Percentiles rank a stretch among this genome's conserved stretches.
Conservation (phyloP, 257 asterid species). For the Misopates orontium region DNA sequence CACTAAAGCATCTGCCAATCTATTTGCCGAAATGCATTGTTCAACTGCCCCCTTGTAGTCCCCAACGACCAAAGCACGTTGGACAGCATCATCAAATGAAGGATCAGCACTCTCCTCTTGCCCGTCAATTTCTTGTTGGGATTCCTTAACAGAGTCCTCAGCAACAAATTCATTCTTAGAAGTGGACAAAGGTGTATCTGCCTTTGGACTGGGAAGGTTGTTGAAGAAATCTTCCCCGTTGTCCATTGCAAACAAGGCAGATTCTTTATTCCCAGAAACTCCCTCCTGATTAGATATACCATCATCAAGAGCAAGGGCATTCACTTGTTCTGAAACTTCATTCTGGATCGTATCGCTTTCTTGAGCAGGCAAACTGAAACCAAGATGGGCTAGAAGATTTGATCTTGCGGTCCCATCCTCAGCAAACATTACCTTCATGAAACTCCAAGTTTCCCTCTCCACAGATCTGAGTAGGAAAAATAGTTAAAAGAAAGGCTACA, state of each 20-base stretch:
- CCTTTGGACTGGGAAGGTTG: slow-evolving; percentile 65
- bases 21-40: slow-evolving; percentile 56
- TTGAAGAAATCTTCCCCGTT: slow-evolving; percentile 72
- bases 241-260: slow-evolving; percentile 35
- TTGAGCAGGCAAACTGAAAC: slow-evolving; percentile 49
- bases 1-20: slow-evolving; percentile 67
- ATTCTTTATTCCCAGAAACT: slow-evolving; percentile 32
- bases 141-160: slow-evolving; percentile 39
- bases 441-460: slow-evolving; percentile 65
- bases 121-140: slow-evolving; percentile 42
- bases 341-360: slow-evolving; percentile 34
- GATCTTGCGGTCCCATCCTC: slow-evolving; percentile 68
- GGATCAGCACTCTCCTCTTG: slow-evolving; percentile 46
- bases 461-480: slow-evolving; percentile 44
- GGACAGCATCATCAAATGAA: slow-evolving; percentile 66
- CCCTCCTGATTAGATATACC: slow-evolving; percentile 35
- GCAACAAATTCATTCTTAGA: slow-evolving; percentile 42
- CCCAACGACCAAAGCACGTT: slow-evolving; percentile 62
- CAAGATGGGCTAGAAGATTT: slow-evolving; percentile 65
- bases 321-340: slow-evolving; percentile 47
- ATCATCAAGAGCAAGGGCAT: slow-evolving; percentile 45
- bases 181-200: slow-evolving; percentile 52
- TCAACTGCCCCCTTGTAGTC: slow-evolving; percentile 67
- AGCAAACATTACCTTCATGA: slow-evolving; percentile 64
- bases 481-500: not conserved